phyloP scores from a whole-genome alignment of 2,329 filamentous ascomycete species.

The Torrubiellomyces zombiae region DNA sequence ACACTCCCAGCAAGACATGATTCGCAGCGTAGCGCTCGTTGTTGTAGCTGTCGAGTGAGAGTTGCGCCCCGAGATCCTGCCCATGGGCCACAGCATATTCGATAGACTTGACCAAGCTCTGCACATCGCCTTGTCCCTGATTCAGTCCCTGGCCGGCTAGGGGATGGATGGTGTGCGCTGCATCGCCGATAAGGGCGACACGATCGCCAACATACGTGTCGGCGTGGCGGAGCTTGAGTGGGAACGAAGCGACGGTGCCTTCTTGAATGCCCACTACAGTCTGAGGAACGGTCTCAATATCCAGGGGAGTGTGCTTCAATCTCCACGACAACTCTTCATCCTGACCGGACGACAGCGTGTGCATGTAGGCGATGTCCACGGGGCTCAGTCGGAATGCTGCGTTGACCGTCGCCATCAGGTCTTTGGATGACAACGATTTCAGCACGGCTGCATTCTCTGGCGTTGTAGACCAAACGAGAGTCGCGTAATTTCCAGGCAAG shows the following conservation, averaged over 20 bases:
- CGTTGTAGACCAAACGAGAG: slow-evolving; percentile 89
- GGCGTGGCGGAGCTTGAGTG: slow-evolving; percentile 81
- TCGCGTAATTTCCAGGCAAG: slow-evolving; percentile 65
- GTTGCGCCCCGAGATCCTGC: slow-evolving; percentile 65
- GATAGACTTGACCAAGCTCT: slow-evolving; percentile 59
- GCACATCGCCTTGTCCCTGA: slow-evolving; percentile 77
- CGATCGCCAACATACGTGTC: slow-evolving; percentile 82
- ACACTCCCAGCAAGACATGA: slow-evolving; percentile 59
- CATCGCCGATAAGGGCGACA: slow-evolving; percentile 84
- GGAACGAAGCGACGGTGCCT: slow-evolving; percentile 74
- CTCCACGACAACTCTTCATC: slow-evolving; percentile 76
- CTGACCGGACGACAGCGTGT: slow-evolving; percentile 42
- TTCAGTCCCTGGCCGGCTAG: slow-evolving; percentile 91
- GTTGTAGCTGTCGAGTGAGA: slow-evolving; percentile 70
- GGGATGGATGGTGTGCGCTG: slow-evolving; percentile 88
- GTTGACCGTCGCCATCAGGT: slow-evolving; percentile 81
- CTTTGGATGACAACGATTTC: slow-evolving; percentile 53
- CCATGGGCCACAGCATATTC: slow-evolving; percentile 65
- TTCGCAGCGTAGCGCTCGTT: slow-evolving; percentile 70
- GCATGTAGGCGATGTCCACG: slow-evolving; percentile 70
- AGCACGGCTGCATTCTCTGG: slow-evolving; percentile 62
- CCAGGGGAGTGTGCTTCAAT: slow-evolving; percentile 47
- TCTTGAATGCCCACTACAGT: slow-evolving; percentile 55
- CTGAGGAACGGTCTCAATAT: slow-evolving; percentile 43
- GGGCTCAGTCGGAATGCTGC: slow-evolving; percentile 73